These are phyloP conservation scores for Zygosaccharomyces gambellarensis DNA, from an alignment of 805 yeast genomes.

Conservation along the genomic window DNA sequence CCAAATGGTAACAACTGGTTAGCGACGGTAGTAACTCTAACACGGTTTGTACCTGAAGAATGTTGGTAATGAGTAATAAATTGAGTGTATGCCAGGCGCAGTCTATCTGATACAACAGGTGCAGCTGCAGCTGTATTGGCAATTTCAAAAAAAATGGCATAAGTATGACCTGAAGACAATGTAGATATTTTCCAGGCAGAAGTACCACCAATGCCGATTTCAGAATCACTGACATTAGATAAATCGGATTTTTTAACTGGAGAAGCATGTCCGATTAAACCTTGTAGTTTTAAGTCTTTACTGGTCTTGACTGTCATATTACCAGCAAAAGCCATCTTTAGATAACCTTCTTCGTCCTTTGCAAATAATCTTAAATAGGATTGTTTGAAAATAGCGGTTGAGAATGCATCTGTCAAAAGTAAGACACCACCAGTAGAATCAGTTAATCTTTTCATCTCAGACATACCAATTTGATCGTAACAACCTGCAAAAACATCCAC, in stretches of 20 bases:
- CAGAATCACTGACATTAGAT: slow-evolving; percentile 80
- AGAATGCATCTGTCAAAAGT: slow-evolving; percentile 86
- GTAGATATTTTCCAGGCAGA: slow-evolving; percentile 83
- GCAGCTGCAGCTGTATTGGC: slow-evolving; percentile 36
- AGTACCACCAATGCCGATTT: slow-evolving; percentile 91
- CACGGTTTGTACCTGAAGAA: slow-evolving; percentile 83
- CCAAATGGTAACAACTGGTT: slow-evolving; percentile 51
- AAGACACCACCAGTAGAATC: slow-evolving; percentile 87
- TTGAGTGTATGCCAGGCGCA: slow-evolving; percentile 57
- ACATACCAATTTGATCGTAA: slow-evolving; percentile 92
- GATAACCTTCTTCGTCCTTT: slow-evolving; percentile 81
- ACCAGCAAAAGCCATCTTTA: slow-evolving; percentile 89
- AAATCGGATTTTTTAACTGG: slow-evolving; percentile 61
- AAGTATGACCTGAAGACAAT: slow-evolving; percentile 81
- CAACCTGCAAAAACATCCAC: slow-evolving; percentile 92
- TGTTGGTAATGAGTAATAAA: slow-evolving; percentile 92
- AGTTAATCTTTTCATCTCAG: slow-evolving; percentile 84
- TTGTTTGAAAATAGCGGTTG: slow-evolving; percentile 90
- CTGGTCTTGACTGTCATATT: slow-evolving; percentile 82
- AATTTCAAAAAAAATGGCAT: slow-evolving; percentile 85
- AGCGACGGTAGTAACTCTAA: slow-evolving; percentile 83
- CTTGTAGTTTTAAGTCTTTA: slow-evolving; percentile 81
- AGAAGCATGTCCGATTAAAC: slow-evolving; percentile 89
- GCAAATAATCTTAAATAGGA: slow-evolving; percentile 81
- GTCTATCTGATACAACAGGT: slow-evolving; percentile 20